Percentiles rank a stretch among this genome's conserved stretches.
Evolutionary conservation across 108 stramenopile species (phyloP).

Genomic region (Epipyxis sp.): DNA sequence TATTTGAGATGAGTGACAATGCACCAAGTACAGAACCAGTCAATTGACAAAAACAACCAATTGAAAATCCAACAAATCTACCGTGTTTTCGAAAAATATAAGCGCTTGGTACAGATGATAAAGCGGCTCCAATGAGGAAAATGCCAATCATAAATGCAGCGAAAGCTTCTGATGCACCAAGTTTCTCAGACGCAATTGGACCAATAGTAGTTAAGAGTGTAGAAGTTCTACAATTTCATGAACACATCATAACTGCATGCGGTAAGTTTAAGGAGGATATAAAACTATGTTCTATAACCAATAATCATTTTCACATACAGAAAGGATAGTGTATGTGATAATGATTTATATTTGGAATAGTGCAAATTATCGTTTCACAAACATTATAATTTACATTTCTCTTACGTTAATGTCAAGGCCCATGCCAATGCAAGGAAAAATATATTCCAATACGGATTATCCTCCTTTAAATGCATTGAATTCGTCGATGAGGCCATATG

Average conservation of each 20-base stretch:
- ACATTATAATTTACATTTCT: no score
- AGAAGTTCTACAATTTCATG: constrained; percentile 29
- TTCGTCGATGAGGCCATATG: no score
- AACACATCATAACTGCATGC: no score
- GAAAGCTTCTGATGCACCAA: background rate
- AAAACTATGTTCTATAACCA: no score
- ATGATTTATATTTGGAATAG: no score
- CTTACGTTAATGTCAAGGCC: constrained; percentile 11
- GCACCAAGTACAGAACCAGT: background rate
- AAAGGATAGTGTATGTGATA: no score
- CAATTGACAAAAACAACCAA: constrained; percentile 15
- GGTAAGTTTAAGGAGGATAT: no score
- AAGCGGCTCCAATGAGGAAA: constrained; percentile 32
- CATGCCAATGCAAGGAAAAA: background rate
- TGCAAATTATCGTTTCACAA: no score
- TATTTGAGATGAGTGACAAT: background rate
- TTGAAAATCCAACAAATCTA: constrained; percentile 2
- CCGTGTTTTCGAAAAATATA: background rate
- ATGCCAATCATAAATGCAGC: constrained; percentile 30
- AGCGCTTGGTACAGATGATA: background rate
- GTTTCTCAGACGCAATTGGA: background rate
- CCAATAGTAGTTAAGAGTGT: constrained; percentile 27
- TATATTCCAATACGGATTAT: constrained; percentile 16
- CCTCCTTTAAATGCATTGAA: background rate
- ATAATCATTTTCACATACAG: no score